Percentiles rank a stretch among this genome's conserved stretches.
Evolutionary conservation across 2,329 filamentous ascomycete genomes (phyloP).

Genomic region (Calonectria pauciramosa): DNA sequence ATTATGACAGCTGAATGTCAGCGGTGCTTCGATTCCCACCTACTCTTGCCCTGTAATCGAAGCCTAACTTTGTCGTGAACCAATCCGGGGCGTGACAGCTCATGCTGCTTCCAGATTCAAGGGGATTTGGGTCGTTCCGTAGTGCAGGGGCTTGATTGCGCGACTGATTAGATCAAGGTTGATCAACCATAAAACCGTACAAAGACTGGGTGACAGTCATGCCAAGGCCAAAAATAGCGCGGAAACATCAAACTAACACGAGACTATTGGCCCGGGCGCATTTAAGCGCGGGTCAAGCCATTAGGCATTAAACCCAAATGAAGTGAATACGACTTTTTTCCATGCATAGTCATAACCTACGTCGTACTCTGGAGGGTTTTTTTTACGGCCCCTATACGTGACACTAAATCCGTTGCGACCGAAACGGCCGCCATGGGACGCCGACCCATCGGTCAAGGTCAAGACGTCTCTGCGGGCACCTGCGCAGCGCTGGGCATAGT

Average conservation of each 20-base stretch:
- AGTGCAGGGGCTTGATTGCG: not conserved
- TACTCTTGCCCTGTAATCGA: too few species aligned
- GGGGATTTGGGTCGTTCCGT: not conserved
- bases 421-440: not conserved
- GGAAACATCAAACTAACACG: not conserved
- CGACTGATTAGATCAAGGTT: not conserved
- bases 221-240: slow-evolving; percentile 9
- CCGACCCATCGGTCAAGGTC: not conserved
- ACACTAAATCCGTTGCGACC: not conserved
- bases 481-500: not conserved
- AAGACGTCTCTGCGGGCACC: not conserved
- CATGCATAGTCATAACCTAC: not conserved
- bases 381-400: not conserved
- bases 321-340: not conserved
- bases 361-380: not conserved
- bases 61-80: too few species aligned
- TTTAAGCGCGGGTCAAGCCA: not conserved
- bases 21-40: too few species aligned
- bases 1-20: too few species aligned
- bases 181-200: not conserved
- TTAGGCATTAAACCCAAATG: not conserved
- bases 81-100: too few species aligned
- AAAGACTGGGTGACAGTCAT: not conserved
- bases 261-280: not conserved
- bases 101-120: too few species aligned